phyloP scores from a whole-genome alignment of 495 filamentous ascomycete genomes.

The Aspergillus biplanus region DNA sequence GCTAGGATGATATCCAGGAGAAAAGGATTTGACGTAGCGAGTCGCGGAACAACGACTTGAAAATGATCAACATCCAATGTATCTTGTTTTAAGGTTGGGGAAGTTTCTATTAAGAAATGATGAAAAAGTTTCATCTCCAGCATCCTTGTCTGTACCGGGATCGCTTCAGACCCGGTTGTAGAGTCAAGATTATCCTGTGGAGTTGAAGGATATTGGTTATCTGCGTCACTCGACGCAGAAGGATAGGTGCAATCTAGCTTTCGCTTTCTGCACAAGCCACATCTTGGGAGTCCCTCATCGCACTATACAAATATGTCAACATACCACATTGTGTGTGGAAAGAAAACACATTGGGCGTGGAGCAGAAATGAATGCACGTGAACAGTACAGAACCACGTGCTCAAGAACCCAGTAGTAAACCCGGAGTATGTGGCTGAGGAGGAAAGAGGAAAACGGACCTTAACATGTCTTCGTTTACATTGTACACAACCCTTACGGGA shows the following conservation, averaged over 20 bases:
- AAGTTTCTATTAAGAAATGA: conserved; percentile 42
- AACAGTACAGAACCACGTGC: neutral
- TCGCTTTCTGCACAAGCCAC: conserved; percentile 41
- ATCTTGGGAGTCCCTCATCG: conserved; percentile 40
- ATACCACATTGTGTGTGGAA: neutral
- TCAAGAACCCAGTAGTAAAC: neutral
- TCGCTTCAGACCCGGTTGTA: conserved; percentile 12
- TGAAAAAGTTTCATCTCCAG: conserved; percentile 47
- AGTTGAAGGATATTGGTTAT: conserved; percentile 31
- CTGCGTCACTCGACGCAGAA: conserved; percentile 27
- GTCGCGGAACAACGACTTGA: conserved; percentile 44
- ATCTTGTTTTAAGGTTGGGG: conserved; percentile 34
- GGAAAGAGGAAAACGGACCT: conserved; percentile 22
- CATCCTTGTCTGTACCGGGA: conserved; percentile 33
- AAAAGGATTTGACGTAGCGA: conserved; percentile 48
- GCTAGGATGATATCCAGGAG: conserved; percentile 53
- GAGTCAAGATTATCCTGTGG: conserved; percentile 29
- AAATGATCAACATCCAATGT: conserved; percentile 41
- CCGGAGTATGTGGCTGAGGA: neutral
- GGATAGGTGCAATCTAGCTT: conserved; percentile 44
- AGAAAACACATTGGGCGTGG: neutral
- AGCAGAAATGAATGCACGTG: neutral
- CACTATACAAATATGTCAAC: conserved; percentile 31
- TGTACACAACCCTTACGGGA: conserved; percentile 34
- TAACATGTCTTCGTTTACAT: conserved; percentile 34